A percentile compares a stretch with the other conserved stretches of the same genome.
These are phyloP conservation scores for Calamus simplicifolius DNA, from an alignment of 176 grass and related monocot species.

Conservation along the genomic window DNA sequence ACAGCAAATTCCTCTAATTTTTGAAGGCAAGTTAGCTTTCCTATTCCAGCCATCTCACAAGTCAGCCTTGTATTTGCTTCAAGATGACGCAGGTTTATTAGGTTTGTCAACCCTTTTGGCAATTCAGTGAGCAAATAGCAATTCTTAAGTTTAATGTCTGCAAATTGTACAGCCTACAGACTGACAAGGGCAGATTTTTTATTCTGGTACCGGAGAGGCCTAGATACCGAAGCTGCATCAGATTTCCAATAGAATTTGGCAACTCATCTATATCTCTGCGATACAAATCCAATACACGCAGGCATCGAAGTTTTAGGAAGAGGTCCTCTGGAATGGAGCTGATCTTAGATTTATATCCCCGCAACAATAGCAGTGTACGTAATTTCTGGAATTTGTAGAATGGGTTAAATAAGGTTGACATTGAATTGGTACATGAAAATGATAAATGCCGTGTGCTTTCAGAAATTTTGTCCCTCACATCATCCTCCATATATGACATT, in stretches of 20 bases:
- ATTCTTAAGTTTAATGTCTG: conserved; percentile 41
- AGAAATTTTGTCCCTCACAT: not conserved
- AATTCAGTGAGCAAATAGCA: conserved; percentile 42
- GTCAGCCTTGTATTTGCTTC: conserved; percentile 23
- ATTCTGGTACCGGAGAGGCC: conserved; percentile 46
- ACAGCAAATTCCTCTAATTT: conserved; percentile 57
- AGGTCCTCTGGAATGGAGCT: conserved; percentile 31
- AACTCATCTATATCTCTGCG: conserved; percentile 34
- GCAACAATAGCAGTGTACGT: conserved; percentile 45
- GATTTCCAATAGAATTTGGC: conserved; percentile 55
- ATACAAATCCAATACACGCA: conserved; percentile 52
- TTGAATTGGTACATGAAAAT: conserved; percentile 52
- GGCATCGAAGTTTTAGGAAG: conserved; percentile 37
- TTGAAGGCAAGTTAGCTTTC: conserved; percentile 50
- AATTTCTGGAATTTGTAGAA: conserved; percentile 49
- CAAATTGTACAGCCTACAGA: conserved; percentile 47
- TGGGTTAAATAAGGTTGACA: conserved; percentile 23
- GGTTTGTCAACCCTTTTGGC: conserved; percentile 37
- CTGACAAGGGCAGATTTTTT: conserved; percentile 34
- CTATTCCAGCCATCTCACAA: conserved; percentile 36
- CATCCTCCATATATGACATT: conserved; percentile 41
- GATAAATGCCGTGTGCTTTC: conserved; percentile 41
- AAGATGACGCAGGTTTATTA: conserved; percentile 56
- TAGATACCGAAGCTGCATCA: conserved; percentile 64
- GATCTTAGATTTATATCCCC: conserved; percentile 50